Conservation (phyloP, 2,329 filamentous ascomycete species). For the Periconia digitata region DNA sequence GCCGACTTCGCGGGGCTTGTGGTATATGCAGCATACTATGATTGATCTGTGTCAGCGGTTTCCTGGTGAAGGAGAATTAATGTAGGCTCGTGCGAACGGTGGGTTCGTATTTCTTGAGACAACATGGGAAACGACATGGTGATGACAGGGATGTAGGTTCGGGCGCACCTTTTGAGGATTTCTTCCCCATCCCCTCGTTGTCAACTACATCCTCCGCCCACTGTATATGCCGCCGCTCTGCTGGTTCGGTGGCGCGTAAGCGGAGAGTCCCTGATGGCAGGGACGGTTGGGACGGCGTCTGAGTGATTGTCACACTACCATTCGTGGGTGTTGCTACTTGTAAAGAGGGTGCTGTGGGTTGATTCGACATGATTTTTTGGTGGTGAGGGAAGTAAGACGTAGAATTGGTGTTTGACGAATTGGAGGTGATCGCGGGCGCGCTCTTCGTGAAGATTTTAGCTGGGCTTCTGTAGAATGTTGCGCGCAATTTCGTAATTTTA, state of each 20-base stretch:
- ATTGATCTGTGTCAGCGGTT: constrained; percentile 1
- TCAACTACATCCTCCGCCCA: constrained; percentile 95
- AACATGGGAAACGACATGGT: background rate
- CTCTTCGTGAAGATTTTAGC: too few relatives aligned
- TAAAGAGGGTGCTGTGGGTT: background rate
- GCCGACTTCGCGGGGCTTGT: constrained; percentile 68
- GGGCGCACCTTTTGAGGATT: constrained; percentile 81
- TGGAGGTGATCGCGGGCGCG: too few relatives aligned
- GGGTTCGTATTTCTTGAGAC: background rate
- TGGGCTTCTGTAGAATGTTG: too few relatives aligned
- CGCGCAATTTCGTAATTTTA: too few relatives aligned
- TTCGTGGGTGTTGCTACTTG: background rate
- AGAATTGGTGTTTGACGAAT: background rate
- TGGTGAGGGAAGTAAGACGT: background rate
- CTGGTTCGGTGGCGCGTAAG: constrained; percentile 46
- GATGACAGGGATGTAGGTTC: background rate
- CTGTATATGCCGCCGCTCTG: constrained; percentile 66
- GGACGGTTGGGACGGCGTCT: constrained; percentile 29
- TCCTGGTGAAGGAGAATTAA: too few relatives aligned
- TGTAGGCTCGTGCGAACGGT: too few relatives aligned
- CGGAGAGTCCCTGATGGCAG: constrained; percentile 41
- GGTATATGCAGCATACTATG: constrained; percentile 98
- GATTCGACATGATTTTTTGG: background rate
- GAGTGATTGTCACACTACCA: background rate
- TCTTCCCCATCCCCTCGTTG: constrained; percentile 92